Percentiles rank a stretch among this genome's conserved stretches.
Evolutionary conservation across 345 rosid species (phyloP).

Genomic region (Eutrema yunnanense): DNA sequence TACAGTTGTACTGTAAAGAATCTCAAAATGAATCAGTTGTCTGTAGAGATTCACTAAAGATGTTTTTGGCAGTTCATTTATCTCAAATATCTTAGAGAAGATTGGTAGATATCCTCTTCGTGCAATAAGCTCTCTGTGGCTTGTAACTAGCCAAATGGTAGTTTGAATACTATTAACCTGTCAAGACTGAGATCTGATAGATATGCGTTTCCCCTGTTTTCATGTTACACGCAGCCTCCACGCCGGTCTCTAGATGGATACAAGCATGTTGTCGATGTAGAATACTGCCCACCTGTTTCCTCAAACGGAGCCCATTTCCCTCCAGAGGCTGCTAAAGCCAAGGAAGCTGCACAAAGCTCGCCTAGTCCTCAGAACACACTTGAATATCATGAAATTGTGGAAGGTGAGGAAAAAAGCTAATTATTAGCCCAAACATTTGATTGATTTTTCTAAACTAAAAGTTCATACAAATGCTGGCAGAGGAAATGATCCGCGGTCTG

Average conservation of each 20-base stretch:
- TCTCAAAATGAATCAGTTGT: background rate
- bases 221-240: conserved; percentile 56
- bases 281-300: conserved; percentile 75
- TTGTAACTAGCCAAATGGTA: background rate
- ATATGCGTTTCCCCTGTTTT: background rate
- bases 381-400: conserved; percentile 79
- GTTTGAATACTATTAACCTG: background rate
- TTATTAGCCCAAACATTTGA: background rate
- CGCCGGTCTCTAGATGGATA: conserved; percentile 83
- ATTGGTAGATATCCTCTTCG: background rate
- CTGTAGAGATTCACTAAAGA: too few relatives aligned
- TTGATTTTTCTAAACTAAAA: background rate
- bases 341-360: conserved; percentile 78
- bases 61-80: background rate
- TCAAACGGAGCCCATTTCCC: conserved; percentile 85
- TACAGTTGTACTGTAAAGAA: background rate
- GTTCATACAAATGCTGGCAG: conserved; percentile 35
- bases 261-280: conserved; percentile 91
- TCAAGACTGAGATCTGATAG: background rate
- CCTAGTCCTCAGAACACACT: conserved; percentile 55
- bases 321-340: conserved; percentile 83
- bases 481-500: conserved; percentile 88
- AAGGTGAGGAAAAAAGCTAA: conserved; percentile 42
- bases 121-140: background rate
- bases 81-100: background rate